Base-by-base conservation (phyloP, 1,284 basidiomycete genomes). In the Meripilus lineatus region DNA sequence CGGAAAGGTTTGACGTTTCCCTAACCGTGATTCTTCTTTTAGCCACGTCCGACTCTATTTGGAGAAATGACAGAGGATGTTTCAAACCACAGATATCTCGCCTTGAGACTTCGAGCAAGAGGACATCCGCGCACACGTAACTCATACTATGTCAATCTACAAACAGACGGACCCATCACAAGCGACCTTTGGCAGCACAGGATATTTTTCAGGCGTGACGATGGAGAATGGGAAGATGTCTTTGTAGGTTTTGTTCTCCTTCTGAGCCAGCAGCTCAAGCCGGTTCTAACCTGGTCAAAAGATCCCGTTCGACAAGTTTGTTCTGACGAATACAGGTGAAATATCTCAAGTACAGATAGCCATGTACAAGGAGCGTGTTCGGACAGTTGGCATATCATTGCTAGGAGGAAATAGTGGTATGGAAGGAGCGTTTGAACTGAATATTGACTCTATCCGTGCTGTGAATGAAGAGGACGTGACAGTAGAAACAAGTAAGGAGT, bases 181-280 rank as follows among this genome's bases (percentile, higher is more conserved):
- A 82, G 80, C 18, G 91, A 93, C 62, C 68, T 95, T 17, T 95
- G 91, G 82, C 93, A 94, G 58, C 92, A 95, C 57, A 74, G 89
- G 28, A 68, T 95, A 28, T 89, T 81, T 64, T 88, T 93, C 61
- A 70, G 77, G 45, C 73, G 77, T 40, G 68, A 72, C 18, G 81
- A 88, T 43, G 83, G 82, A 14, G 69, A 71, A 8, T 95, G 93
- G 92, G 88, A 93, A 61, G 85, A 92, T 55, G 65, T 94, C 8
- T 81, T 86, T 53, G 90, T 90, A 52, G 58, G 84, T 72, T 8
- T 4, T 33, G 32, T 15, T 35, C 4, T 32, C 20, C 21, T 23
- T 37, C 37, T 40, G 28, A 23, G 15, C 34, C 24, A 15, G 10
- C 38, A 17, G 30, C 13, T 22, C 30, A 23, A 33, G 39, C 42